A percentile compares a stretch with the other conserved stretches of the same genome.
Conservation (phyloP, 2,329 filamentous ascomycete genomes). For the Phaeosphaeriaceae sp. region DNA sequence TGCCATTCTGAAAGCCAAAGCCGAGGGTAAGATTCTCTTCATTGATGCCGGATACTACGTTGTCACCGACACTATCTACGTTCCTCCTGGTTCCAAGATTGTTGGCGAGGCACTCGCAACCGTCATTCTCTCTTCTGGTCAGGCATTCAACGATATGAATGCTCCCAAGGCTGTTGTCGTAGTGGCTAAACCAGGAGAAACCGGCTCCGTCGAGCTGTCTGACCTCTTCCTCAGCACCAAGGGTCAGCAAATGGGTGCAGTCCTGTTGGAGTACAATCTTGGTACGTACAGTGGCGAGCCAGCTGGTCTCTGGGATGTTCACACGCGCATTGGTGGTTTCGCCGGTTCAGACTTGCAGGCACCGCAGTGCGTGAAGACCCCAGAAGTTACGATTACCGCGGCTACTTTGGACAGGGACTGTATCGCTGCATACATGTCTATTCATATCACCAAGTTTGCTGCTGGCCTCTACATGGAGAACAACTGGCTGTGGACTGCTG, state of each 20-base stretch:
- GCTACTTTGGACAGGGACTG: slow-evolving; percentile 66
- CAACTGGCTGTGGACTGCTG: slow-evolving; percentile 89
- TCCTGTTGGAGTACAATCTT: slow-evolving; percentile 77
- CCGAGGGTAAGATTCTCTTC: slow-evolving; percentile 62
- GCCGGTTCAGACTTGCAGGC: slow-evolving; percentile 80
- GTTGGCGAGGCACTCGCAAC: slow-evolving; percentile 86
- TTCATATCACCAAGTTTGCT: slow-evolving; percentile 59
- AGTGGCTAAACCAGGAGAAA: slow-evolving; percentile 69
- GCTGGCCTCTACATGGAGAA: slow-evolving; percentile 81
- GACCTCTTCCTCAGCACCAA: slow-evolving; percentile 75
- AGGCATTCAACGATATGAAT: slow-evolving; percentile 53
- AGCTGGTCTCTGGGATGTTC: slow-evolving; percentile 83
- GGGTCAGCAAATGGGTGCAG: slow-evolving; percentile 71
- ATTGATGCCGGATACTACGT: slow-evolving; percentile 65
- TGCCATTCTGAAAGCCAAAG: slow-evolving; percentile 68
- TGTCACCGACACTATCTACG: slow-evolving; percentile 61
- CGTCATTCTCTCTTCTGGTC: slow-evolving; percentile 78
- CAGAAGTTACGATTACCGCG: slow-evolving; percentile 61
- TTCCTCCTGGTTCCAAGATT: slow-evolving; percentile 76
- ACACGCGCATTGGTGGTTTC: slow-evolving; percentile 82
- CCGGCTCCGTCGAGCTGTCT: slow-evolving; percentile 71
- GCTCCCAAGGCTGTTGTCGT: slow-evolving; percentile 70
- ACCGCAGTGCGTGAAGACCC: slow-evolving; percentile 78
- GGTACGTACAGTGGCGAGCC: slow-evolving; percentile 62
- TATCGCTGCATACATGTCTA: slow-evolving; percentile 69